Evolutionary conservation across 164 flowering plant genomes (phyloP), one percentile per base, ranked within the genome.

Genomic region (Buxus sempervirens): DNA sequence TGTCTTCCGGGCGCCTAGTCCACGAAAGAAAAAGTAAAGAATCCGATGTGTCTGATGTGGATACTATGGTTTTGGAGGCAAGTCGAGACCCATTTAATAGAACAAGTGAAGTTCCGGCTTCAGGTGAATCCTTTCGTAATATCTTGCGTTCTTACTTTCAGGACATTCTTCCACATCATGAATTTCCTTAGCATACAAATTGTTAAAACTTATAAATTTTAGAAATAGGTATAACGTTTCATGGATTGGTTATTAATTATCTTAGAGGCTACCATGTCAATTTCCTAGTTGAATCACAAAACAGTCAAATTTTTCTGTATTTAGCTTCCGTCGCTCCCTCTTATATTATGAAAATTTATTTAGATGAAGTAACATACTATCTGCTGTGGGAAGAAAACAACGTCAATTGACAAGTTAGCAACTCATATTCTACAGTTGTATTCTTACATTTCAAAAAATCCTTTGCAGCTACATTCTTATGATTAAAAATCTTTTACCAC

Each of bases 81-180:
- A 74, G 18, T 20, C 56, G 60, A 22, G 80, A 71, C 15, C 12
- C 3, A 51, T 55, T 70, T 69, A 67, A 55, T 65, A 58, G 10
- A 64, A 49, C 53, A 58, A 25, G 25, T 57, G 75, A 65, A 38
- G 72, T 58, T 62, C 68, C 48, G 64, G 64, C 68, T 58, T 69
- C 84, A 78, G 87, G 90, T 86, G 76, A 5, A 25, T 49, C 60
- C 20, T 18, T 53, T 51, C n/a, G 10, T 10, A 7, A 45, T 1
- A 10, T 5, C 51, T 45, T 10, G 51, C 51, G 12, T 6, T 15
- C 51, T 45, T 45, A 45, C 18, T 45, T 45, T 45, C 10, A 3
- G 38, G 38, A 32, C 7, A 7, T 32, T 32, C 5, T 32, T 32
- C 38, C 38, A 32, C 7, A 32, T 32, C 38, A 32, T 3, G 38